Conservation (phyloP, 192 early-diverging fungal genomes). For the Jimgerdemannia flammicorona region DNA sequence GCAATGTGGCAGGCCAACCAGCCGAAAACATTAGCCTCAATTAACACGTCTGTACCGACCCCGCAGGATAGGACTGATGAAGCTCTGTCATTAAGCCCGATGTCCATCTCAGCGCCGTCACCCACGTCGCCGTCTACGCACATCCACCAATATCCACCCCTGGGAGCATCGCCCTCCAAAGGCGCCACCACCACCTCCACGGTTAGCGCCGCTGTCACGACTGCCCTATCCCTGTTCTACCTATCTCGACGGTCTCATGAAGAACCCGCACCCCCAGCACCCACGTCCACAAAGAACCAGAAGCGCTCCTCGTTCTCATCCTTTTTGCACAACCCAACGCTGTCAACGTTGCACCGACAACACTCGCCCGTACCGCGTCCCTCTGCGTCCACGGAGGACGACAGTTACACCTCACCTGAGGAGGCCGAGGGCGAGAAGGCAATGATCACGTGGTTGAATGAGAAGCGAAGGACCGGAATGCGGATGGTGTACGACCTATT, state of each 20-base stretch:
- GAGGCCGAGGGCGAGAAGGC: slow-evolving; percentile 21
- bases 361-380: neutral
- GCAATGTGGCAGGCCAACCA: slow-evolving; percentile 23
- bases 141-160: neutral
- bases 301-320: neutral
- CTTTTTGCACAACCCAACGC: neutral
- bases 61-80: neutral
- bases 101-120: slow-evolving; percentile 5
- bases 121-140: neutral
- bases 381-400: neutral
- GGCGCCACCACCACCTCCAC: neutral
- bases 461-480: slow-evolving; percentile 25
- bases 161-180: neutral
- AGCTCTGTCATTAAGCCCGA: slow-evolving; percentile 6
- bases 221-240: slow-evolving; percentile 19
- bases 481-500: slow-evolving; percentile 29
- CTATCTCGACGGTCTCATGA: neutral
- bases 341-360: neutral
- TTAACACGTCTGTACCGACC: neutral
- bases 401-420: neutral
- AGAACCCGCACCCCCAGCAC: too few species aligned
- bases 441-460: slow-evolving; percentile 23
- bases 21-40: neutral
- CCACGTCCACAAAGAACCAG: neutral
- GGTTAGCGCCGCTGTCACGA: slow-evolving; percentile 17